Conservation (phyloP, 2,329 filamentous ascomycete genomes). For the Nemania diffusa region DNA sequence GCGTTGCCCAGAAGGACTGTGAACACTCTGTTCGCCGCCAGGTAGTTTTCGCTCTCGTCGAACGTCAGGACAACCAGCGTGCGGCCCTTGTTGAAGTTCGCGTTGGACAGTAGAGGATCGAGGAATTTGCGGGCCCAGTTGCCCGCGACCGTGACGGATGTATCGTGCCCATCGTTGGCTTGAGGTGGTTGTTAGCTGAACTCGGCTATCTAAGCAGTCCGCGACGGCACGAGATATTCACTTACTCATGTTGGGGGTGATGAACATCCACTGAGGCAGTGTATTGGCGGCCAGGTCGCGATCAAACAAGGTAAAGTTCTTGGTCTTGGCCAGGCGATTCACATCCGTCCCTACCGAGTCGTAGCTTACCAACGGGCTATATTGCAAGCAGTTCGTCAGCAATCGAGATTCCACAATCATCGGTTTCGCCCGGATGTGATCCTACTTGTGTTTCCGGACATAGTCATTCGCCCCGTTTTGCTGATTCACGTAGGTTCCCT, state of each 20-base stretch:
- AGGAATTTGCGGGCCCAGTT: slow-evolving; percentile 46
- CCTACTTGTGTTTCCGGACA: slow-evolving; percentile 71
- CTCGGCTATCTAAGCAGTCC: not conserved
- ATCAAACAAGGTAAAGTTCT: slow-evolving; percentile 49
- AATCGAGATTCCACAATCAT: not conserved
- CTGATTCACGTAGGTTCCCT: slow-evolving; percentile 63
- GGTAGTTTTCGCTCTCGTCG: slow-evolving; percentile 46
- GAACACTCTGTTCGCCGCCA: slow-evolving; percentile 42
- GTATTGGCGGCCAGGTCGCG: slow-evolving; percentile 42
- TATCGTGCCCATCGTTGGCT: slow-evolving; percentile 47
- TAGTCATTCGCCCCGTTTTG: slow-evolving; percentile 67
- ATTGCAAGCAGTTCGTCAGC: slow-evolving; percentile 7
- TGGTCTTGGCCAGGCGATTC: slow-evolving; percentile 47
- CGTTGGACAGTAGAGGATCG: slow-evolving; percentile 43
- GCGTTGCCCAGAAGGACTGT: slow-evolving; percentile 44
- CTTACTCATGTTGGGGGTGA: slow-evolving; percentile 59
- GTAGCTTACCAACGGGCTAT: slow-evolving; percentile 48
- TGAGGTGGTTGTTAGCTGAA: slow-evolving; percentile 8
- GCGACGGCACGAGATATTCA: not conserved
- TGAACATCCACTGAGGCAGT: slow-evolving; percentile 53
- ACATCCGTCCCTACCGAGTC: slow-evolving; percentile 45
- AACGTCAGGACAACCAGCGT: slow-evolving; percentile 46
- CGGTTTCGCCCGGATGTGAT: not conserved
- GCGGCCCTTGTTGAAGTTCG: slow-evolving; percentile 52
- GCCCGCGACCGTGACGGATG: slow-evolving; percentile 44